These are phyloP conservation scores for Nakazawaea populi DNA, from an alignment of 805 yeast species.

Conservation along the genomic window DNA sequence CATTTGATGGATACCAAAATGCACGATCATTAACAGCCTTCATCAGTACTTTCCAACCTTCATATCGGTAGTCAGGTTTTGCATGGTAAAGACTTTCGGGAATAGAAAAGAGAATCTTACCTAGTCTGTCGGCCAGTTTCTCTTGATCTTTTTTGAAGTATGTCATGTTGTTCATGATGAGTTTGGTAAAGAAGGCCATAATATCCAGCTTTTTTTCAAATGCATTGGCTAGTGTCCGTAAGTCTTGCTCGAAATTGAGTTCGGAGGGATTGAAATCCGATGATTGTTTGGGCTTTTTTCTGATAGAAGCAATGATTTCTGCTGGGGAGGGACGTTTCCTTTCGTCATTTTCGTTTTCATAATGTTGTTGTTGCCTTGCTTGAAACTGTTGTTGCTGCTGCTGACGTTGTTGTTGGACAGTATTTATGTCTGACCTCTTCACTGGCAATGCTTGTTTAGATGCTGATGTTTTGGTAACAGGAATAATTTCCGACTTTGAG, in stretches of 20 bases:
- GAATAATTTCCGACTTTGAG: no score
- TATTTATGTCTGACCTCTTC: background rate
- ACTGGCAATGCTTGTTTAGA: no score
- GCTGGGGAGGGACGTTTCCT: conserved; percentile 1
- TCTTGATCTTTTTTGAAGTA: conserved; percentile 1
- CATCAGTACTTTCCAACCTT: conserved; percentile 5
- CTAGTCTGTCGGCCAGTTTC: conserved; percentile 2
- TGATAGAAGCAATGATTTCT: conserved; percentile 1
- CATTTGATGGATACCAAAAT: conserved; percentile 9
- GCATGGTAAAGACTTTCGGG: conserved; percentile 10
- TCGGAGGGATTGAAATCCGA: background rate
- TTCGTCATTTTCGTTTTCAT: background rate
- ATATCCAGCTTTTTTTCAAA: background rate
- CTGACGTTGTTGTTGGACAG: background rate
- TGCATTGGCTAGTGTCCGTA: background rate
- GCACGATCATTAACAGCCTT: background rate
- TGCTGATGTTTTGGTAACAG: no score
- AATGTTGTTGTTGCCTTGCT: background rate
- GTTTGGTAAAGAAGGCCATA: background rate
- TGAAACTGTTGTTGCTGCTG: background rate
- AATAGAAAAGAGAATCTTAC: conserved; percentile 4
- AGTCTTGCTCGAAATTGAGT: background rate
- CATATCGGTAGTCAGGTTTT: conserved; percentile 11
- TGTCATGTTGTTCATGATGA: background rate
- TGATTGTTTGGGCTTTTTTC: background rate